Evolutionary conservation across 805 yeast genomes (phyloP).

Genomic region (Jamesozyma hellenica): DNA sequence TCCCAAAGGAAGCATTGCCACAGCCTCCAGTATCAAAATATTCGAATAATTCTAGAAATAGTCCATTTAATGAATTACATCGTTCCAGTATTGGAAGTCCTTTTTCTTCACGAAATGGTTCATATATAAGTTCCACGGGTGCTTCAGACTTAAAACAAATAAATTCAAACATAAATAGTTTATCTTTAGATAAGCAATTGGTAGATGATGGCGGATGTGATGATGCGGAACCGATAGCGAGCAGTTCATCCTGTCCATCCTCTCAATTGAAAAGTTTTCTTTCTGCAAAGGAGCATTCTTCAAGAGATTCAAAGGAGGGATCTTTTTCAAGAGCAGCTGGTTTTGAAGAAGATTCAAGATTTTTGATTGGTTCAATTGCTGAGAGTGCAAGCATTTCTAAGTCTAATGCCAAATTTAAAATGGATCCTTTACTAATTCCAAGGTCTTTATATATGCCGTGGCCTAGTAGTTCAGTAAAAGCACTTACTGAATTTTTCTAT

Average conservation of each 20-base stretch:
- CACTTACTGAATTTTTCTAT: slow-evolving; percentile 61
- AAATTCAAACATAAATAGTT: slow-evolving; percentile 2
- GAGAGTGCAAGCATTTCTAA: slow-evolving; percentile 8
- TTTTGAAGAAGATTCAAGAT: slow-evolving; percentile 3
- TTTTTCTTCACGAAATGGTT: slow-evolving; percentile 20
- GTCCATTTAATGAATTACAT: slow-evolving; percentile 9
- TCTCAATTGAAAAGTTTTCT: neutral
- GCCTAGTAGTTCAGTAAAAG: slow-evolving; percentile 48
- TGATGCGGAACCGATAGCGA: neutral
- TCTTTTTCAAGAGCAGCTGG: neutral
- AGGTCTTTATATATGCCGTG: slow-evolving; percentile 63
- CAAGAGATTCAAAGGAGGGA: slow-evolving; percentile 1
- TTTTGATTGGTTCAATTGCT: slow-evolving; percentile 6
- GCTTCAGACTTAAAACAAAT: slow-evolving; percentile 12
- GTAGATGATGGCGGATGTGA: slow-evolving; percentile 5
- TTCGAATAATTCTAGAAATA: slow-evolving; percentile 5
- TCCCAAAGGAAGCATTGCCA: slow-evolving; percentile 45
- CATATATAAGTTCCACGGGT: slow-evolving; percentile 6
- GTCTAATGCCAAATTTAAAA: slow-evolving; percentile 13
- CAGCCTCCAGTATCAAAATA: slow-evolving; percentile 2
- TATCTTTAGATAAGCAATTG: slow-evolving; percentile 17
- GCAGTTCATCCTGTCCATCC: neutral
- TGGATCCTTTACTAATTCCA: slow-evolving; percentile 60
- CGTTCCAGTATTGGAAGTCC: slow-evolving; percentile 17
- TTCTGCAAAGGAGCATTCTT: neutral